Percentiles rank a stretch among this genome's conserved stretches.
These are phyloP conservation scores for Plantago ovata DNA, from an alignment of 257 asterid genomes.

Conservation along the genomic window DNA sequence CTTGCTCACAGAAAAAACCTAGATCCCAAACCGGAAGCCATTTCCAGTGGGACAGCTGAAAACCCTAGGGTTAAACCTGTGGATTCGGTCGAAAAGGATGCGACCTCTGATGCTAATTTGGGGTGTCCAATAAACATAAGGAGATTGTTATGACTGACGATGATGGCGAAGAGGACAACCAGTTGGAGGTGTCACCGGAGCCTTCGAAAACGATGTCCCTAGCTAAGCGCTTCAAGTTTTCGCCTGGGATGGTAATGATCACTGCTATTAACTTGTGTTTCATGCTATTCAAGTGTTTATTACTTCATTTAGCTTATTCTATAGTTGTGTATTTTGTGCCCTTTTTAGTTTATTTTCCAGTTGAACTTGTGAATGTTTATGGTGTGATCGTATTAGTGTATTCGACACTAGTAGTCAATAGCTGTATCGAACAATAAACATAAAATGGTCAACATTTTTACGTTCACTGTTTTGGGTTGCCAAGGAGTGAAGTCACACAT, in stretches of 20 bases:
- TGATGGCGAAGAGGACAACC: slow-evolving; percentile 37
- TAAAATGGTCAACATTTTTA: not conserved
- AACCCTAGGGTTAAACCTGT: slow-evolving; percentile 22
- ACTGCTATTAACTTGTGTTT: not conserved
- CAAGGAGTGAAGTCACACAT: too few relatives aligned
- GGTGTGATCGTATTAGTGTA: not conserved
- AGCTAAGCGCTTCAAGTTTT: slow-evolving; percentile 81
- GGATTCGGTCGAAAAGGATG: not conserved
- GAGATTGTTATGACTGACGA: slow-evolving; percentile 27
- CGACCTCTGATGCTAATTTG: slow-evolving; percentile 18
- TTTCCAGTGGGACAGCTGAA: too few relatives aligned
- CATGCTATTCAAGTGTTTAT: not conserved
- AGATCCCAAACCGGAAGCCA: slow-evolving; percentile 10
- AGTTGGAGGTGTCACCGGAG: slow-evolving; percentile 73
- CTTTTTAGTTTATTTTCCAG: not conserved
- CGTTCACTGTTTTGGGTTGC: too few relatives aligned
- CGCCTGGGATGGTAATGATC: slow-evolving; percentile 87
- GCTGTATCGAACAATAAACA: too few relatives aligned
- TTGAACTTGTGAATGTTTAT: not conserved
- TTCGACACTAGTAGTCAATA: not conserved
- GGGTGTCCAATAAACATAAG: slow-evolving; percentile 20
- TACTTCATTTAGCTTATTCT: too few relatives aligned
- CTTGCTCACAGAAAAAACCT: slow-evolving; percentile 26
- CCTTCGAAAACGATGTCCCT: slow-evolving; percentile 37
- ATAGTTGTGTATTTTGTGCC: too few relatives aligned